Evolutionary conservation across 2,329 filamentous ascomycete genomes (phyloP), one percentile per base, ranked within the genome.

Genomic region (Colletotrichum eremochloae): DNA sequence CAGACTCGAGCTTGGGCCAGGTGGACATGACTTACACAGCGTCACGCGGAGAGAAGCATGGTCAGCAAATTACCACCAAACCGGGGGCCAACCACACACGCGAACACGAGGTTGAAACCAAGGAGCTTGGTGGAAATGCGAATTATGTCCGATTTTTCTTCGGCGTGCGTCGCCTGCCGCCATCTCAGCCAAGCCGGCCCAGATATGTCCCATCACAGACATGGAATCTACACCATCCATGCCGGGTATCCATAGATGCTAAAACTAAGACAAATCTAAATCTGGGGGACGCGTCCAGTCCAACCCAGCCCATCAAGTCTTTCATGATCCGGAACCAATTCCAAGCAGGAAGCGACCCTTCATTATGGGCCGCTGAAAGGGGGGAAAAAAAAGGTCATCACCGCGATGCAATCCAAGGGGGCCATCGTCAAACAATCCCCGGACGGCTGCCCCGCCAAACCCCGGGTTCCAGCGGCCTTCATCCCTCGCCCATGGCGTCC

Each of bases 191-290:
- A 55, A 56, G 53, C 48, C 57, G 24, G 46, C 46, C 48, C 48
- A 68, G 40, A 61, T 56, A 24, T 40, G 42, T 56, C 56, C 48
- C 56, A 20, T 29, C 55, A 42, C 68, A 33, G 57, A 60, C 62
- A 70, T n/a, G 53, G 33, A 44, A 56, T 44, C 38, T 64, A 64
- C 29, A 52, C 46, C 38, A 29, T 36, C 40, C 60, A 44, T 58
- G 53, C 62, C 60, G 70, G 70, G 70, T 72, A 72, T 72, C 60
- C 61, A 70, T 40, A 61, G 60, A 57, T 70, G 31, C 66, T 65
- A 72, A 65, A 64, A 46, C 66, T 46, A 65, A 70, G 46, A 53
- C 55, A 57, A 72, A 69, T 62, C 60, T 40, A 70, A 62, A 40
- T 62, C 68, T 18, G 48, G 68, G 55, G n/a, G 38, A 33, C 38